Conservation (phyloP, 768 basidiomycete genomes). For the Leccinellum rugosiceps region DNA sequence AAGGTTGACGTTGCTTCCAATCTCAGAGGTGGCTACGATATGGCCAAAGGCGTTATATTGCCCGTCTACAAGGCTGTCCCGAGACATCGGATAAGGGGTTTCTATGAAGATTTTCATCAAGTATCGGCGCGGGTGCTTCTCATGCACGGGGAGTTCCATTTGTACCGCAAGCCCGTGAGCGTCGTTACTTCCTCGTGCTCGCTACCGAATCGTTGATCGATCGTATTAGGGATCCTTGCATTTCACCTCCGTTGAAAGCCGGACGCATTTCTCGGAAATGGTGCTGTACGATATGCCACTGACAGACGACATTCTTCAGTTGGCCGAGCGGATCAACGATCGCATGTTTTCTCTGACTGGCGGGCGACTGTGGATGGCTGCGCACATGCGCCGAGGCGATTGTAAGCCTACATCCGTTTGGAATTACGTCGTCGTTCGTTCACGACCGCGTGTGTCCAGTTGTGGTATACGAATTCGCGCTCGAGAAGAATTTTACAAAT, state of each 20-base stretch:
- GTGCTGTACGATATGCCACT: constrained; percentile 32
- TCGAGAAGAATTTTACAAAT: constrained; percentile 29
- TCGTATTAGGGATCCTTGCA: constrained; percentile 29
- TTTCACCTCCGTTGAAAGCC: constrained; percentile 32
- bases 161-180: constrained; percentile 37
- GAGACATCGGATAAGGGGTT: constrained; percentile 33
- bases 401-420: constrained; percentile 26
- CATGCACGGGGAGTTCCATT: constrained; percentile 39
- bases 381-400: constrained; percentile 45
- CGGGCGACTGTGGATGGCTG: constrained; percentile 42
- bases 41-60: constrained; percentile 36
- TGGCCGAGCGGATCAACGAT: constrained; percentile 29
- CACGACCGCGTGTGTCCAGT: constrained; percentile 17
- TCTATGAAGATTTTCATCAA: constrained; percentile 37
- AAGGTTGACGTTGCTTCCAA: background rate
- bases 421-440: background rate
- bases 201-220: background rate
- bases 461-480: constrained; percentile 30
- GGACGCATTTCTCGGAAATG: constrained; percentile 25
- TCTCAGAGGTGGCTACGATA: constrained; percentile 37
- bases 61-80: constrained; percentile 35
- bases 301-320: constrained; percentile 20
- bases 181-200: background rate
- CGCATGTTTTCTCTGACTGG: constrained; percentile 30
- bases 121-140: constrained; percentile 36